Evolutionary conservation across 1,284 basidiomycete genomes (phyloP).

Genomic region (Pseudozyma hubeiensis): DNA sequence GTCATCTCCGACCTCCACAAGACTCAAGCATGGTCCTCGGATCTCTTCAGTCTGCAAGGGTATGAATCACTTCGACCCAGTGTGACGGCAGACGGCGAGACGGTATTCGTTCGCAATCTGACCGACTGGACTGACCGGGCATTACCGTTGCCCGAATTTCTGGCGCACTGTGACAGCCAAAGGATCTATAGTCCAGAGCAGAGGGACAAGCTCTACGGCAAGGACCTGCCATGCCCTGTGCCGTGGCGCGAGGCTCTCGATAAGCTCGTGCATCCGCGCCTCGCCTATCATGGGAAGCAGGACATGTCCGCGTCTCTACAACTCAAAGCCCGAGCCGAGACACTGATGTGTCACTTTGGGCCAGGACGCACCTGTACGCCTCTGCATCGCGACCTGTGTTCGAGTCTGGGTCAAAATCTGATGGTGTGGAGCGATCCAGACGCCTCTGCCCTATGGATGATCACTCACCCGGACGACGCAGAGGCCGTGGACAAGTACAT

Average conservation of each 20-base stretch:
- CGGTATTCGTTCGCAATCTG: conserved; percentile 12
- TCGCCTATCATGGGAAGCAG: conserved; percentile 21
- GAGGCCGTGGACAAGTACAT: conserved; percentile 28
- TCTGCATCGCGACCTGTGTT: conserved; percentile 29
- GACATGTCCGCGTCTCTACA: conserved; percentile 16
- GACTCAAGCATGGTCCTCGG: conserved; percentile 13
- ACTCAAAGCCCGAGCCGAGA: conserved; percentile 1
- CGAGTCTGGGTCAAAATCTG: conserved; percentile 39
- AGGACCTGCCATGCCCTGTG: conserved; percentile 13
- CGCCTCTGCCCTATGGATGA: conserved; percentile 29
- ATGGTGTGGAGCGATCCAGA: conserved; percentile 37
- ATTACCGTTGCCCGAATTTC: conserved; percentile 8
- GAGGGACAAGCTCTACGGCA: conserved; percentile 23
- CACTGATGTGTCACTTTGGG: conserved; percentile 24
- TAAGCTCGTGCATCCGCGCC: conserved; percentile 23
- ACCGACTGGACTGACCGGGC: conserved; percentile 4
- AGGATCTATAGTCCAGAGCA: conserved; percentile 5
- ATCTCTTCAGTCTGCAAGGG: conserved; percentile 15
- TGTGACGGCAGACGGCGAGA: not conserved
- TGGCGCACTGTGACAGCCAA: conserved; percentile 13
- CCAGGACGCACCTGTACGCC: conserved; percentile 25
- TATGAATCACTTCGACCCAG: conserved; percentile 13
- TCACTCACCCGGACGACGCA: conserved; percentile 16
- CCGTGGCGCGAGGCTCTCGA: conserved; percentile 9
- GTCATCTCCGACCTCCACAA: conserved; percentile 44